These are phyloP conservation scores for Collybiopsis luxurians DNA, from an alignment of 768 basidiomycete species.

Conservation along the genomic window DNA sequence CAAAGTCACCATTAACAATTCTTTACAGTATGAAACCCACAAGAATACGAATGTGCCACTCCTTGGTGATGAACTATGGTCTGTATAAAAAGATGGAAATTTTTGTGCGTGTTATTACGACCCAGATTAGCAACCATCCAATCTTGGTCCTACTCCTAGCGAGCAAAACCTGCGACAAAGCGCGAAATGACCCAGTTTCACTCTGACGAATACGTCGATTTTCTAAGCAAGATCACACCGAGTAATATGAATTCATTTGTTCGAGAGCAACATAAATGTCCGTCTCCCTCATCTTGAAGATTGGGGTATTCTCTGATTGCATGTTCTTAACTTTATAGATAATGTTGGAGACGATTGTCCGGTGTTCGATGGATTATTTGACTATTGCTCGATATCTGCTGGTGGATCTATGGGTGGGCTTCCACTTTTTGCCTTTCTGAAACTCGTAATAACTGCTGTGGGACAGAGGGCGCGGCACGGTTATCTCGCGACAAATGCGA, in stretches of 20 bases:
- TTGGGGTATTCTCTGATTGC: background rate
- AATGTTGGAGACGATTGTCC: slow-evolving; percentile 99
- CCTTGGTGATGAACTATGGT: slow-evolving; percentile 99
- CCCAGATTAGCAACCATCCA: background rate
- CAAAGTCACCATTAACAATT: slow-evolving; percentile 13
- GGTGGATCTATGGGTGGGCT: slow-evolving; percentile 96
- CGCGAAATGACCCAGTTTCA: slow-evolving; percentile 99
- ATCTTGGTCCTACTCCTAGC: slow-evolving; percentile 41
- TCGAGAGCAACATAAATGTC: slow-evolving; percentile 96
- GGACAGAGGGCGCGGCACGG: slow-evolving; percentile 91
- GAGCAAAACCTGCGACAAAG: slow-evolving; percentile 98
- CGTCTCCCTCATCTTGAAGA: slow-evolving; percentile 16
- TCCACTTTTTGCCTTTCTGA: background rate
- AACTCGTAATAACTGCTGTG: slow-evolving; percentile 8
- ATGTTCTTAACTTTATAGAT: slow-evolving; percentile 44
- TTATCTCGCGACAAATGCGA: slow-evolving; percentile 96
- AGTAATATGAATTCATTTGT: slow-evolving; percentile 93
- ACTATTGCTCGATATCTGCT: slow-evolving; percentile 99
- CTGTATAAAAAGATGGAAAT: slow-evolving; percentile 99
- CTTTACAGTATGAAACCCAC: slow-evolving; percentile 91
- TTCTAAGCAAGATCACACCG: slow-evolving; percentile 89
- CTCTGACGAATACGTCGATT: slow-evolving; percentile 98
- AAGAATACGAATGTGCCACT: slow-evolving; percentile 98
- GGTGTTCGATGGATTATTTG: slow-evolving; percentile 97
- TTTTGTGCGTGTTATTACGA: slow-evolving; percentile 62